A percentile compares a stretch with the other conserved stretches of the same genome.
Conservation (phyloP, 139 green algal species). For the Volvox reticuliferus region DNA sequence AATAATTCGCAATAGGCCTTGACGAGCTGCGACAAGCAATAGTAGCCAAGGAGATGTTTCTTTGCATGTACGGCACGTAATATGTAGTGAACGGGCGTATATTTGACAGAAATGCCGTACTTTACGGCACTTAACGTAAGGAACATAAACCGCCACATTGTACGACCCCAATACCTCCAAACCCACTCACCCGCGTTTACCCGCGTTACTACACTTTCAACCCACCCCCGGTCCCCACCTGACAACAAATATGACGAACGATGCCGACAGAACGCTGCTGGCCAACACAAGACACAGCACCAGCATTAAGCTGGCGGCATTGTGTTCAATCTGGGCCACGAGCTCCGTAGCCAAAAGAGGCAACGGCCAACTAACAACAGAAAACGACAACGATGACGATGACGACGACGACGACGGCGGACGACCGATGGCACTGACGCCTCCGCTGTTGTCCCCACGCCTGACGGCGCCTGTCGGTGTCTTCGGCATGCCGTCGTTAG, state of each 20-base stretch:
- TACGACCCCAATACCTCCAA: too few relatives aligned
- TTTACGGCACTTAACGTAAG: background rate
- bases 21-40: too few relatives aligned
- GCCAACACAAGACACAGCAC: slow-evolving; percentile 82
- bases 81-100: background rate
- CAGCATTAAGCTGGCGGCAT: slow-evolving; percentile 73
- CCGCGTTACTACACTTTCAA: too few relatives aligned
- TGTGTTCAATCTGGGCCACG: slow-evolving; percentile 17
- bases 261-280: slow-evolving; percentile 66
- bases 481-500: background rate
- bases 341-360: slow-evolving; percentile 65
- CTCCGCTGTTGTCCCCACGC: background rate
- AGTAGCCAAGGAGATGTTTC: too few relatives aligned
- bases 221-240: too few relatives aligned
- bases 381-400: background rate
- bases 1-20: too few relatives aligned
- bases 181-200: too few relatives aligned
- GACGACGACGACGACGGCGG: background rate
- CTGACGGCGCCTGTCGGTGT: background rate
- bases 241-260: slow-evolving; percentile 78
- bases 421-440: background rate
- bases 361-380: slow-evolving; percentile 53
- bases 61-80: background rate
- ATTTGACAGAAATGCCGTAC: background rate
- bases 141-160: too few relatives aligned